phyloP scores from a whole-genome alignment of 2,329 filamentous ascomycete genomes.

The Ceratocystis ficicola region DNA sequence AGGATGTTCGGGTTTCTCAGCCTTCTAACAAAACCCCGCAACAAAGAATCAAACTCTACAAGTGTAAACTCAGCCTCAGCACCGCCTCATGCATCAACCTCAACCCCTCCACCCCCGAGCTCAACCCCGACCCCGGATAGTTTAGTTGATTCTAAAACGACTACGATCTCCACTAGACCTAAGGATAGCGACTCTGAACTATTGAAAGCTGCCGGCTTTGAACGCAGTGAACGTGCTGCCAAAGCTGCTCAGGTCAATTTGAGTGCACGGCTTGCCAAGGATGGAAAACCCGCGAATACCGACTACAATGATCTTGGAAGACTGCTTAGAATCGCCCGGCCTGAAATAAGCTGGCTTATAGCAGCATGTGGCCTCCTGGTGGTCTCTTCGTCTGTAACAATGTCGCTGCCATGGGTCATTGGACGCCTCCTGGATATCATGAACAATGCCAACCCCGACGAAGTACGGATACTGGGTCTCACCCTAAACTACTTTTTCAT shows the following conservation, averaged over 20 bases:
- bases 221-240: constrained; percentile 69
- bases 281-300: constrained; percentile 43
- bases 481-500: constrained; percentile 80
- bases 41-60: constrained; percentile 11
- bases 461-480: constrained; percentile 69
- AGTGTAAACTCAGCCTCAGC: constrained; percentile 7
- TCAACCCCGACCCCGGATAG: constrained; percentile 11
- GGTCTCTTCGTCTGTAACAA: constrained; percentile 81
- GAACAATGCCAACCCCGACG: constrained; percentile 49
- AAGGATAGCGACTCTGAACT: constrained; percentile 31
- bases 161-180: constrained; percentile 9
- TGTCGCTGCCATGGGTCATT: constrained; percentile 94
- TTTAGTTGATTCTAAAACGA: constrained; percentile 13
- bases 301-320: constrained; percentile 70
- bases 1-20: constrained; percentile 14
- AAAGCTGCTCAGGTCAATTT: constrained; percentile 84
- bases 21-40: constrained; percentile 6
- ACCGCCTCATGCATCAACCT: constrained; percentile 10
- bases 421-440: constrained; percentile 90
- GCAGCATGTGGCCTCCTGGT: constrained; percentile 76
- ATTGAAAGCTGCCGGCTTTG: constrained; percentile 36
- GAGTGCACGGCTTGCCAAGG: constrained; percentile 74
- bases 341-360: constrained; percentile 65
- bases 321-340: constrained; percentile 75
- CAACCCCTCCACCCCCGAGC: constrained; percentile 9